Evolutionary conservation across 2,329 filamentous ascomycete genomes (phyloP).

Genomic region (Xylogone sp.): DNA sequence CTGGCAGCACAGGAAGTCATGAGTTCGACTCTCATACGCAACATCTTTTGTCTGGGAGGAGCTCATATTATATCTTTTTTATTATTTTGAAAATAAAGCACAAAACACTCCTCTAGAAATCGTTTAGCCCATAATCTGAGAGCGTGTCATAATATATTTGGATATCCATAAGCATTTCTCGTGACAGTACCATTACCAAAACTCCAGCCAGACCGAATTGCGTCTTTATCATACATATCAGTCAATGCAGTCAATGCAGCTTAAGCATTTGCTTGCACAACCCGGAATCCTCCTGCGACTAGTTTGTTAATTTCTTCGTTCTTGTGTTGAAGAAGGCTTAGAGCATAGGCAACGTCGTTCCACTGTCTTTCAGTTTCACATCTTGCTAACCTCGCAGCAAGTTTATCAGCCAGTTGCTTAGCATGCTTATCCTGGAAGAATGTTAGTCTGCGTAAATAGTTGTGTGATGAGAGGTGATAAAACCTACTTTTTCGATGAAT

Average conservation of each 20-base stretch:
- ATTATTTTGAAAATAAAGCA: neutral
- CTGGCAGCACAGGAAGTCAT: neutral
- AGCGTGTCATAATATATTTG: neutral
- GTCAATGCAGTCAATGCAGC: no score
- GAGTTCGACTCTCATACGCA: neutral
- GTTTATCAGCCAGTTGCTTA: constrained; percentile 86
- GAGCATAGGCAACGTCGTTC: constrained; percentile 93
- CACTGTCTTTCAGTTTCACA: constrained; percentile 94
- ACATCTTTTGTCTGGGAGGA: constrained; percentile 1
- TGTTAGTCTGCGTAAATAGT: constrained; percentile 10
- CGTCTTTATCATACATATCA: neutral
- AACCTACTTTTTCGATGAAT: constrained; percentile 90
- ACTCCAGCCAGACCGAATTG: neutral
- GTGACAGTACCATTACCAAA: neutral
- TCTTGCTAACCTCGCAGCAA: constrained; percentile 78
- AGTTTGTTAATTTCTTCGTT: constrained; percentile 83
- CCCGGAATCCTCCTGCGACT: constrained; percentile 70
- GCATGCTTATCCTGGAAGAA: constrained; percentile 83
- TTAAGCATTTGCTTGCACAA: constrained; percentile 61
- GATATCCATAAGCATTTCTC: neutral
- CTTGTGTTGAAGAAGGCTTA: constrained; percentile 87
- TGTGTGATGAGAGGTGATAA: neutral
- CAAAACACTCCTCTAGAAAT: no score
- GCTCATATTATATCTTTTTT: neutral
- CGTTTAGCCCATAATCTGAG: neutral